Evolutionary conservation across 176 grass and related monocot genomes (phyloP), one percentile per base, ranked within the genome.

Genomic region (Zea luxurians): DNA sequence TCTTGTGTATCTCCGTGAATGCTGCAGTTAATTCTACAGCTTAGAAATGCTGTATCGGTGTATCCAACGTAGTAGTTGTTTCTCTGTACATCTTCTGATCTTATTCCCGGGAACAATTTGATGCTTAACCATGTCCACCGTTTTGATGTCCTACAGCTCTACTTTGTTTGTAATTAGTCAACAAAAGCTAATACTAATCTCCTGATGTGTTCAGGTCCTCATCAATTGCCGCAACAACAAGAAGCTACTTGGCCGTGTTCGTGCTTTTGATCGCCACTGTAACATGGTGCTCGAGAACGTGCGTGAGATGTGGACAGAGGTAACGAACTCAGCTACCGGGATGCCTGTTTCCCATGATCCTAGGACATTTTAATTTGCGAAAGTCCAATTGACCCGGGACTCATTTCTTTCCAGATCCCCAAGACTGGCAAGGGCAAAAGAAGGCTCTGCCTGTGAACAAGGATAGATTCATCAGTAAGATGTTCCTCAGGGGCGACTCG

Each of bases 201-300:
- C 3, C 4, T 10, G 65, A 58, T 45, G 18, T 35, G 10, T 76
- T 68, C 74, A 93, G 92, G 88, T 94, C 38, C 75, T 94, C 55
- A 94, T 94, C 72, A 94, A 91, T 64, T 91, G 92, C 20, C 83
- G 86, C 58, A 91, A 91, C 92, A 94, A 91, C 72, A 94, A 76
- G 83, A 94, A 91, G 61, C 77, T 91, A 38, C 88, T 91, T 64
- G 92, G 92, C 2, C 76, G 86, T 12, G 88, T 91, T 48, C 85
- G 92, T 58, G 92, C 92, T 34, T 94, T 94, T 82, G 88, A 94
- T 89, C 83, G 92, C 18, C 88, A 89, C 75, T 94, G 92, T 69
- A 94, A 94, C 83, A 91, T 94, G 92, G 92, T 94, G 55, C 82
- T 94, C 4, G 92, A 94, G 74, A 94, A 89, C 18, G 86, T 94